Evolutionary conservation across 23 red algal genomes (phyloP).

Genomic region (Chondrus crispus): DNA sequence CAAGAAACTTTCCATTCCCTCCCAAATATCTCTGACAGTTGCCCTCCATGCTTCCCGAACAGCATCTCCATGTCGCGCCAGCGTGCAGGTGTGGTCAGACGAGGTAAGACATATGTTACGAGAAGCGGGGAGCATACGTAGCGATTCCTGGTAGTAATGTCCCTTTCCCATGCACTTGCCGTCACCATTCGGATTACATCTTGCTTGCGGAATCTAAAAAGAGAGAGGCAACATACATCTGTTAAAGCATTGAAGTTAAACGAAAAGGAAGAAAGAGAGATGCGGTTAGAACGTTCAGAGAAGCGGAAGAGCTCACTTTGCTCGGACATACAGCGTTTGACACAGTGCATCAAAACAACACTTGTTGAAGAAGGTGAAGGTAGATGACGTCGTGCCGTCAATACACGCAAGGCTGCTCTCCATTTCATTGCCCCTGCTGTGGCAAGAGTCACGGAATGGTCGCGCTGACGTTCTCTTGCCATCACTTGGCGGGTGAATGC

Average conservation of each 20-base stretch:
- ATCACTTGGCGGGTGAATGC: too few relatives aligned
- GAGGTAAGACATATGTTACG: background rate
- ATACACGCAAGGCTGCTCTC: too few relatives aligned
- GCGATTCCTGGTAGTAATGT: background rate
- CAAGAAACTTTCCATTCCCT: background rate
- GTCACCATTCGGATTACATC: background rate
- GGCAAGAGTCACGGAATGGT: too few relatives aligned
- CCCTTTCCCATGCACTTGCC: background rate
- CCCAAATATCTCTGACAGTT: constrained; percentile 8
- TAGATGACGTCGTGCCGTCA: too few relatives aligned
- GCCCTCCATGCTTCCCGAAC: background rate
- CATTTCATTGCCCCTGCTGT: too few relatives aligned
- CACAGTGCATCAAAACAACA: too few relatives aligned
- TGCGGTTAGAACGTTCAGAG: background rate
- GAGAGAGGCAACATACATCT: background rate
- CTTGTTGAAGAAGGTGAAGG: too few relatives aligned
- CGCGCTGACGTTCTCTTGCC: too few relatives aligned
- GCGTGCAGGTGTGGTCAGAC: constrained; percentile 7
- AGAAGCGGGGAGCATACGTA: background rate
- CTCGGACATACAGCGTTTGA: too few relatives aligned
- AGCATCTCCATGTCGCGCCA: constrained; percentile 19
- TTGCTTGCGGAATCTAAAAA: background rate
- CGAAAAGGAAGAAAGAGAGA: background rate
- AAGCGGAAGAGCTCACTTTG: background rate
- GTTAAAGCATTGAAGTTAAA: background rate